Percentiles rank a stretch among this genome's conserved stretches.
Evolutionary conservation across 2,329 filamentous ascomycete genomes (phyloP).

Genomic region (Xylariaceae sp.): DNA sequence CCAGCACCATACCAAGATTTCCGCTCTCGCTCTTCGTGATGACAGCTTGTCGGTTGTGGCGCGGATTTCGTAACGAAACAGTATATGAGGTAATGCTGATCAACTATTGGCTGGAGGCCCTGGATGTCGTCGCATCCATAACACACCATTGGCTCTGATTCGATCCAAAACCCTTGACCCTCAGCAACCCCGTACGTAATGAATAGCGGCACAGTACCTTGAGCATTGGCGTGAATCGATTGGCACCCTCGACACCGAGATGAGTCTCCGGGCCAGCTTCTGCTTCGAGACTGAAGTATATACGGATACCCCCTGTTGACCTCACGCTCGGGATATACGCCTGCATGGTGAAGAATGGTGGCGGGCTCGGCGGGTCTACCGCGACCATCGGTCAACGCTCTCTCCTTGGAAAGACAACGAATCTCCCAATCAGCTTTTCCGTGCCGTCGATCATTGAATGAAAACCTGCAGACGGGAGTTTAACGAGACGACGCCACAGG

Average conservation of each 20-base stretch:
- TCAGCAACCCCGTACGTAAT: conserved; percentile 5
- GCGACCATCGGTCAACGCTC: background rate
- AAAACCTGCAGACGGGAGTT: conserved; percentile 7
- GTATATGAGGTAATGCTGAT: background rate
- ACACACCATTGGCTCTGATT: background rate
- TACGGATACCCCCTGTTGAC: background rate
- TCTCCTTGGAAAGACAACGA: background rate
- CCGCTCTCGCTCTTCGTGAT: too few species aligned
- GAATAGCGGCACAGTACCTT: background rate
- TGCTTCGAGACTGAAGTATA: background rate
- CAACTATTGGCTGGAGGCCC: background rate
- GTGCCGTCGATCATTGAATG: conserved; percentile 2
- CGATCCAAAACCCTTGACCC: background rate
- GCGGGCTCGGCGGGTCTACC: conserved; percentile 4
- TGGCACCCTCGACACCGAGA: background rate
- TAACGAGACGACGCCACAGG: background rate
- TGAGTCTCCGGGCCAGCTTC: background rate
- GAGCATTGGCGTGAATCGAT: background rate
- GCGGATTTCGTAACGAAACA: background rate
- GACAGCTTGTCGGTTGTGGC: too few species aligned
- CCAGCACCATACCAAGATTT: too few species aligned
- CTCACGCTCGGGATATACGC: conserved; percentile 2
- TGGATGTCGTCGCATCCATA: background rate
- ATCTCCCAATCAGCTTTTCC: conserved; percentile 4
- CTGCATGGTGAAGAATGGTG: conserved; percentile 5